Evolutionary conservation across 495 filamentous ascomycete species (phyloP).

Genomic region (Penicillium riverlandense): DNA sequence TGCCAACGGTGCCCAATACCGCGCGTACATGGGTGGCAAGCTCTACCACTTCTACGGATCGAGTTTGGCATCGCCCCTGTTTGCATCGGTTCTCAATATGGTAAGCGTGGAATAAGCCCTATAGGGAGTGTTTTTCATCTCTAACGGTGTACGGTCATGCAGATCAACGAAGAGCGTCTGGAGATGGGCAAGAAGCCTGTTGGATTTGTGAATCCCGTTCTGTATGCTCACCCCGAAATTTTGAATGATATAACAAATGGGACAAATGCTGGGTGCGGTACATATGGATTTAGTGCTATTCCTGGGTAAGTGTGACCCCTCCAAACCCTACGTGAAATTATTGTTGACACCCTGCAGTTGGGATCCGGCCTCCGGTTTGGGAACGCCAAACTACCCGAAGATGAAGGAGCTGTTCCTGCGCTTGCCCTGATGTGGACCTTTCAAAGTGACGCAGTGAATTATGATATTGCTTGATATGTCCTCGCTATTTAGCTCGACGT

Average conservation of each 20-base stretch:
- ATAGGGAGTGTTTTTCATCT: background rate
- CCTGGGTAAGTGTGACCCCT: constrained; percentile 20
- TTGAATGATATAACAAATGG: constrained; percentile 46
- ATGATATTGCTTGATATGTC: too few relatives aligned
- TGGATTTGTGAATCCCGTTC: constrained; percentile 46
- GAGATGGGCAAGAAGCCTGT: constrained; percentile 37
- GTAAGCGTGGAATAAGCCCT: constrained; percentile 2
- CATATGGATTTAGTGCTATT: constrained; percentile 41
- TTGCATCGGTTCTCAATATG: constrained; percentile 46
- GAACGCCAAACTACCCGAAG: constrained; percentile 45
- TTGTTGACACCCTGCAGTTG: constrained; percentile 18
- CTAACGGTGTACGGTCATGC: background rate
- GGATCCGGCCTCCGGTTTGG: constrained; percentile 50
- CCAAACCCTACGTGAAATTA: background rate
- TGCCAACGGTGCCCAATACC: constrained; percentile 52
- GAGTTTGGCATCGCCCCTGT: constrained; percentile 48
- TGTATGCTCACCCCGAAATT: constrained; percentile 39
- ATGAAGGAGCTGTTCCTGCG: constrained; percentile 35
- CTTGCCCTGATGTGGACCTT: constrained; percentile 12
- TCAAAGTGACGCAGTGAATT: too few relatives aligned
- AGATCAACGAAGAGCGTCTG: constrained; percentile 44
- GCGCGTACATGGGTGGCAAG: constrained; percentile 31
- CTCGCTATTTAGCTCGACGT: too few relatives aligned
- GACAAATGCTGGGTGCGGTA: constrained; percentile 39
- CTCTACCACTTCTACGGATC: constrained; percentile 43